phyloP scores from a whole-genome alignment of 345 rosid genomes.

The Gossypium raimondii region DNA sequence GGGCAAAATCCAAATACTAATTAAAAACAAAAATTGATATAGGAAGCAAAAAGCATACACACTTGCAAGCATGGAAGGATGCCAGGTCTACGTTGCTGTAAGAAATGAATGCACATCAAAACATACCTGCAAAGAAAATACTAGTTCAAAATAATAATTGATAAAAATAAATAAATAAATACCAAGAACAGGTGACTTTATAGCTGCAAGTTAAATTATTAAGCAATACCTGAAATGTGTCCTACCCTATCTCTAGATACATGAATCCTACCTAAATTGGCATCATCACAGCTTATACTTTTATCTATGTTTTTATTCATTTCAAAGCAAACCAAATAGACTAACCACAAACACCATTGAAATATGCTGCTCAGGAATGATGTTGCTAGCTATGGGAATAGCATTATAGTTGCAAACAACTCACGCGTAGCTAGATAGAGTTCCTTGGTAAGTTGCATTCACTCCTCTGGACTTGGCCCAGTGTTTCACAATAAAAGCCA shows the following conservation, averaged over 20 bases:
- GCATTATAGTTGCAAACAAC: slow-evolving; percentile 26
- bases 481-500: slow-evolving; percentile 88
- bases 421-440: slow-evolving; percentile 98
- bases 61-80: slow-evolving; percentile 98
- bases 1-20: not conserved
- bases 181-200: not conserved
- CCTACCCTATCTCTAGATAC: too few relatives aligned
- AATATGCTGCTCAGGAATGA: not conserved
- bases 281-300: too few relatives aligned
- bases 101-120: slow-evolving; percentile 92
- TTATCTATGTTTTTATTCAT: too few relatives aligned
- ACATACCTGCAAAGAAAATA: slow-evolving; percentile 63
- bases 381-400: slow-evolving; percentile 12
- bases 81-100: slow-evolving; percentile 85
- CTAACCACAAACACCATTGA: slow-evolving; percentile 8
- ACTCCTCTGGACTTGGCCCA: slow-evolving; percentile 98
- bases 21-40: not conserved
- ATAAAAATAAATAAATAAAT: not conserved
- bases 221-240: too few relatives aligned
- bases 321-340: too few relatives aligned
- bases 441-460: slow-evolving; percentile 93
- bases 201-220: too few relatives aligned
- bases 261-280: too few relatives aligned
- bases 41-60: not conserved
- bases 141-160: not conserved